Evolutionary conservation across 2,329 filamentous ascomycete genomes (phyloP).

Genomic region (Pseudophaeomoniella oleicola): DNA sequence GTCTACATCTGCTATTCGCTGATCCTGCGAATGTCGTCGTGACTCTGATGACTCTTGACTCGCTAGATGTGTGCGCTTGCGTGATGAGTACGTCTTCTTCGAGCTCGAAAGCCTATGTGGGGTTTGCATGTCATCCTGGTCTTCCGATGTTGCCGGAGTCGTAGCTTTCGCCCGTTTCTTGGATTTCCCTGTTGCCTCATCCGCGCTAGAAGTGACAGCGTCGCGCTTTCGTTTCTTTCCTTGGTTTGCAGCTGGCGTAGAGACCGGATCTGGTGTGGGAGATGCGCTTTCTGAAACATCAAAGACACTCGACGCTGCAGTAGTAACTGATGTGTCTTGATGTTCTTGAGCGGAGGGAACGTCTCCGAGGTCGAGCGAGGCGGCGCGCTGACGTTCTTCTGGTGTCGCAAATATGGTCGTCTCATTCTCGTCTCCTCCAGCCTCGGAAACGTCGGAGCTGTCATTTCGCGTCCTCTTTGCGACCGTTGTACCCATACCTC

Average conservation of each 20-base stretch:
- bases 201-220: neutral
- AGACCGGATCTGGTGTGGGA: neutral
- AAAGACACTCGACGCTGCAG: neutral
- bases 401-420: too few species aligned
- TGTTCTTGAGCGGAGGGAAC: neutral
- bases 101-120: too few species aligned
- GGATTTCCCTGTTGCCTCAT: neutral
- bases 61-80: too few species aligned
- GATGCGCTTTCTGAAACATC: neutral
- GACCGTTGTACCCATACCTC: too few species aligned
- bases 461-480: too few species aligned
- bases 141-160: neutral
- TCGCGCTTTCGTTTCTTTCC: neutral
- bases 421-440: too few species aligned
- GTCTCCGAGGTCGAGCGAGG: neutral
- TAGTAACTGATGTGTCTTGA: neutral
- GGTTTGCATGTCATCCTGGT: too few species aligned
- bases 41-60: too few species aligned
- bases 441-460: too few species aligned
- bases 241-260: neutral
- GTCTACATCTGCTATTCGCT: too few species aligned
- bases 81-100: too few species aligned
- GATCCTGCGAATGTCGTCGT: too few species aligned
- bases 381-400: neutral
- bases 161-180: neutral